Evolutionary conservation across 1,139 yeast genomes (phyloP), one percentile per base, ranked within the genome.

Genomic region (Hyphopichia wangnamkhiaoensis): DNA sequence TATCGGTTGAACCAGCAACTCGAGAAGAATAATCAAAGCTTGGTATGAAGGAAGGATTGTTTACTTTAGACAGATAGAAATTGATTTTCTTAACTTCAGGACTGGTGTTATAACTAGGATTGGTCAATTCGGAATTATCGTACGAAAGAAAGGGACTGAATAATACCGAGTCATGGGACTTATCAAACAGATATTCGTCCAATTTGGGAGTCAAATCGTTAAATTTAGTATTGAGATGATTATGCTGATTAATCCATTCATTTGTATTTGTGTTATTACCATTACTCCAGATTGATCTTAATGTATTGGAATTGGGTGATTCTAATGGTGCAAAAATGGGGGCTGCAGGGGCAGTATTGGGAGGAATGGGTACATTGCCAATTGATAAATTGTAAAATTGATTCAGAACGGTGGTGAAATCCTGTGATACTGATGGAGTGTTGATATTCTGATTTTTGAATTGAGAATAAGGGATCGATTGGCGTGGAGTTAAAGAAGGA

Each of bases 21-120:
- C n/a, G n/a, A n/a, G n/a, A n/a, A n/a, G n/a, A n/a, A n/a, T n/a
- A n/a, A n/a, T n/a, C n/a, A n/a, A n/a, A n/a, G n/a, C n/a, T n/a
- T 8, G 65, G 64, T 18, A 60, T 47, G 40, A 61, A 61, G 2
- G 55, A 46, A 1, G 63, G 63, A 18, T 55, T 54, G 33, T 54
- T 56, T 17, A 59, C 54, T 33, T 53, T 47, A 7, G 42, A 38
- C 48, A 48, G 46, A 39, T 59, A 60, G 3, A 58, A 50, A 41
- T 60, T 60, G 6, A 12, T 29, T 8, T 15, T 21, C 10, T 37
- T 36, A 13, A 25, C 9, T 8, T 21, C 31, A 10, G 37, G 18
- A 21, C 13, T 20, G 13, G 38, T 14, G 25, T 27, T 10, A 15
- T 15, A 20, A 14, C 12, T 20, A 12, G 31, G 21, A 13, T 16